phyloP scores from a whole-genome alignment of 768 basidiomycete genomes.

The Paxillus involutus region DNA sequence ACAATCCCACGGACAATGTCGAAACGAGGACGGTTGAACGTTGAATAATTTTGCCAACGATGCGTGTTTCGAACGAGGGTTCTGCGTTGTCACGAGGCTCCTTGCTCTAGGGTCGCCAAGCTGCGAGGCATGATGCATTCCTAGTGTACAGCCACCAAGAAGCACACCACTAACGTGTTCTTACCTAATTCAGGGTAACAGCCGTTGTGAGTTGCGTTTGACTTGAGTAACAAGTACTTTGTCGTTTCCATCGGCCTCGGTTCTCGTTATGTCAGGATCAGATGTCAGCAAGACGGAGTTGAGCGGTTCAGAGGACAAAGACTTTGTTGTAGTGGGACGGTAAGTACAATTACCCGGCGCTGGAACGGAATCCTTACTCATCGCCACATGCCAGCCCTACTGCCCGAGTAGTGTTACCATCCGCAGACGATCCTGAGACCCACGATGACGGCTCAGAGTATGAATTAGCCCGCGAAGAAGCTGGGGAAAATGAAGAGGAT shows the following conservation, averaged over 20 bases:
- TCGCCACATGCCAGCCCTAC: constrained; percentile 17
- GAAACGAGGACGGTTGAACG: not conserved
- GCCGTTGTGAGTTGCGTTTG: too few relatives aligned
- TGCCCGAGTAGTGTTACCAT: constrained; percentile 51
- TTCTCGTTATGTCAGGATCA: constrained; percentile 22
- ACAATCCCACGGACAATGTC: not conserved
- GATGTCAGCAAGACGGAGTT: constrained; percentile 8
- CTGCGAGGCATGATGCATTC: not conserved
- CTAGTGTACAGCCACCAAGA: constrained; percentile 2
- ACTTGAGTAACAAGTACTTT: not conserved
- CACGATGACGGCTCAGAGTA: constrained; percentile 31
- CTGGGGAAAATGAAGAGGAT: constrained; percentile 55
- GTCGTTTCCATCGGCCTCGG: not conserved
- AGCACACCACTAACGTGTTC: not conserved
- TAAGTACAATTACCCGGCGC: constrained; percentile 1
- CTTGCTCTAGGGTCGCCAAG: not conserved
- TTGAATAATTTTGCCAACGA: not conserved
- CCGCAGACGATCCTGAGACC: constrained; percentile 15
- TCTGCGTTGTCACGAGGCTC: not conserved
- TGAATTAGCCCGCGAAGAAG: constrained; percentile 42
- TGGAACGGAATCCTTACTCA: not conserved
- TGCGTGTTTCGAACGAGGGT: not conserved
- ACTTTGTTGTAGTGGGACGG: constrained; percentile 26
- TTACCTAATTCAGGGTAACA: not conserved
- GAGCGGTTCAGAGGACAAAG: constrained; percentile 16